Conservation (phyloP, 2,329 filamentous ascomycete genomes). For the Chrysosphaeria jannelii region DNA sequence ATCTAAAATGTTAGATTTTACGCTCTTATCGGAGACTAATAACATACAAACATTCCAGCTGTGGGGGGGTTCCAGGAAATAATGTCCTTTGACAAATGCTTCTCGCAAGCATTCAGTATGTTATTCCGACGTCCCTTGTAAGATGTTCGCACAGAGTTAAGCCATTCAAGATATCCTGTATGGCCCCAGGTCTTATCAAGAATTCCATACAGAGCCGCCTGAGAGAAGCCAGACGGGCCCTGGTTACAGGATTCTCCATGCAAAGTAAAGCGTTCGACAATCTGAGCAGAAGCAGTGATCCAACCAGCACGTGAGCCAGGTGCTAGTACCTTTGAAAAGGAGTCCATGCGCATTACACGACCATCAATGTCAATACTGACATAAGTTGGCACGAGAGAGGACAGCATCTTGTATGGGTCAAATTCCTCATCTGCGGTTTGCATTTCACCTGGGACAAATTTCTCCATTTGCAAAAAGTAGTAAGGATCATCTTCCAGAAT, state of each 20-base stretch:
- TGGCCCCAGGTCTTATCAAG: constrained; percentile 75
- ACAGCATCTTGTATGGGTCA: constrained; percentile 41
- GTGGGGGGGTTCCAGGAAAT: constrained; percentile 52
- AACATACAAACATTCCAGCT: constrained; percentile 96
- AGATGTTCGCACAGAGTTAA: constrained; percentile 50
- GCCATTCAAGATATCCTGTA: constrained; percentile 63
- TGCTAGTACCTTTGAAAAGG: constrained; percentile 72
- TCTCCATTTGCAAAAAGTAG: constrained; percentile 74
- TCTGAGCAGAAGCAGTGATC: constrained; percentile 64
- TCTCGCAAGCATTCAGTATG: constrained; percentile 53
- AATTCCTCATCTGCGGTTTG: no score
- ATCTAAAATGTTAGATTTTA: no score
- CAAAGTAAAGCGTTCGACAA: constrained; percentile 54
- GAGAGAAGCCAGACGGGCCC: constrained; percentile 57
- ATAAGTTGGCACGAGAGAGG: constrained; percentile 39
- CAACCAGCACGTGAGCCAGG: constrained; percentile 64
- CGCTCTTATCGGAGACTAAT: no score
- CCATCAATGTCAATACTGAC: constrained; percentile 64
- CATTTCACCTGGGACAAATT: no score
- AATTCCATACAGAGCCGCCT: constrained; percentile 63
- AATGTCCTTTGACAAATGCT: constrained; percentile 40
- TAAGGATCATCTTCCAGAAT: constrained; percentile 88
- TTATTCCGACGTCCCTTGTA: constrained; percentile 57
- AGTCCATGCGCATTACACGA: constrained; percentile 70
- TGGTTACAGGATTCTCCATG: constrained; percentile 67